Evolutionary conservation across 2,329 filamentous ascomycete species (phyloP).

Genomic region (Berkeleyomyces rouxiae): DNA sequence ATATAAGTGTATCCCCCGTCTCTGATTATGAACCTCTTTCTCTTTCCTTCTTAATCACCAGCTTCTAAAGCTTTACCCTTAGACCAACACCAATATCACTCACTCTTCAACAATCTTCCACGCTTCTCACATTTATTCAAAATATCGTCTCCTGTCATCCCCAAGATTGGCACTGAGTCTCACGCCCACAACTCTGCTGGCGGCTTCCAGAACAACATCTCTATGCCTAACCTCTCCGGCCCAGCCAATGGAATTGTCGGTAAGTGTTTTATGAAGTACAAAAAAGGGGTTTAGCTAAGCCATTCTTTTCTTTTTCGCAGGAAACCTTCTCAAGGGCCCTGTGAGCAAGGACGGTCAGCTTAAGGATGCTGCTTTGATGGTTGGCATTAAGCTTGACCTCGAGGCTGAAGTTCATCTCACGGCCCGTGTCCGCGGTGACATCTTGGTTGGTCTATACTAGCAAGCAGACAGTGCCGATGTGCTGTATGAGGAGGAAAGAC

Average conservation of each 20-base stretch:
- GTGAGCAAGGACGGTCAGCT: slow-evolving; percentile 39
- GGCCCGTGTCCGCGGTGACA: slow-evolving; percentile 42
- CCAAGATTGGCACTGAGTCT: slow-evolving; percentile 18
- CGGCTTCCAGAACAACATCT: slow-evolving; percentile 19
- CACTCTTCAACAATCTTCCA: neutral
- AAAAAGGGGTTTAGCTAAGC: neutral
- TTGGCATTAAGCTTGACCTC: slow-evolving; percentile 47
- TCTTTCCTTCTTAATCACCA: neutral
- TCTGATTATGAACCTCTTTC: neutral
- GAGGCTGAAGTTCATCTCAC: slow-evolving; percentile 47
- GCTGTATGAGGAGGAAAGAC: neutral
- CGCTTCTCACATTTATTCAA: neutral
- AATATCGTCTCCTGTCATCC: slow-evolving; percentile 16
- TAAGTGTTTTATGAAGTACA: slow-evolving; percentile 11
- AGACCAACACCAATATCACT: slow-evolving; percentile 13
- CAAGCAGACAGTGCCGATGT: slow-evolving; percentile 9
- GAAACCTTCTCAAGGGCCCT: slow-evolving; percentile 39
- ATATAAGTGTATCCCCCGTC: neutral
- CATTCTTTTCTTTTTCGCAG: slow-evolving; percentile 19
- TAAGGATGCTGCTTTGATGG: slow-evolving; percentile 39
- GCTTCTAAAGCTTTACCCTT: slow-evolving; percentile 4
- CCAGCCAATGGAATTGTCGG: slow-evolving; percentile 20
- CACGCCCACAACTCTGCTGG: slow-evolving; percentile 18
- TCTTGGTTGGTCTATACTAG: slow-evolving; percentile 41
- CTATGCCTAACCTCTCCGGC: slow-evolving; percentile 23